Base-by-base conservation (phyloP, 352 stramenopile species). In the Elongisporangium anandrum region DNA sequence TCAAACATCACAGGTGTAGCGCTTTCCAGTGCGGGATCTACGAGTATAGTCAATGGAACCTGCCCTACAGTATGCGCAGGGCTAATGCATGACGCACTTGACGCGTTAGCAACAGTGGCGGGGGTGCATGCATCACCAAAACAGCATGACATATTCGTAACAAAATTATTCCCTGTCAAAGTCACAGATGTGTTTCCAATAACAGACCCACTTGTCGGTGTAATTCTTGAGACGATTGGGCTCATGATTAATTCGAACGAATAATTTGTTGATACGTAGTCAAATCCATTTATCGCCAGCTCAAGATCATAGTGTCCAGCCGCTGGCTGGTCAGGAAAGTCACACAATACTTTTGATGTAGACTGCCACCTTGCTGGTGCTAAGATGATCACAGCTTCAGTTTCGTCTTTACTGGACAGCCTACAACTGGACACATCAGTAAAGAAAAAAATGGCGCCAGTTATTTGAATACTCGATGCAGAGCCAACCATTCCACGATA, bases 71-170 rank as follows among this genome's bases (percentile, higher is more conserved):
- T 2, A 54, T 69, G 59, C 7, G 55, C 38, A 23, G 71, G 64
- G 10, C 51, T 68, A 48, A 21, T 21, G 22, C 74, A 79, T 24
- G 21, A 64, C 4, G 57, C 72, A 15, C 15, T 68, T 2, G 71
- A 69, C 19, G 48, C 49, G 38, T 67, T 71, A 12, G 61, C 9
- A 15, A 61, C 10, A 10, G 17, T n/a, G 1, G 80, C 23, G 15
- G 54, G 60, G 16, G 61, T 50, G 49, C 79, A 88, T 3, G 54
- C 16, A n/a, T 54, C 52, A 5, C 49, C 74, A 63, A 88, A 86
- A 48, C 76, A 88, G 56, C 79, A 88, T 1, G 53, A 54, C 63
- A 80, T 75, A 0, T 63, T 56, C 15, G 56, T 48, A 0, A 29
- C 26, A 17, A 85, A 68, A 29, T 72, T 21, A 9, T 55, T 24